Percentiles rank a stretch among this genome's conserved stretches.
Conservation (phyloP, 768 basidiomycete genomes). For the Harrya chromipes region DNA sequence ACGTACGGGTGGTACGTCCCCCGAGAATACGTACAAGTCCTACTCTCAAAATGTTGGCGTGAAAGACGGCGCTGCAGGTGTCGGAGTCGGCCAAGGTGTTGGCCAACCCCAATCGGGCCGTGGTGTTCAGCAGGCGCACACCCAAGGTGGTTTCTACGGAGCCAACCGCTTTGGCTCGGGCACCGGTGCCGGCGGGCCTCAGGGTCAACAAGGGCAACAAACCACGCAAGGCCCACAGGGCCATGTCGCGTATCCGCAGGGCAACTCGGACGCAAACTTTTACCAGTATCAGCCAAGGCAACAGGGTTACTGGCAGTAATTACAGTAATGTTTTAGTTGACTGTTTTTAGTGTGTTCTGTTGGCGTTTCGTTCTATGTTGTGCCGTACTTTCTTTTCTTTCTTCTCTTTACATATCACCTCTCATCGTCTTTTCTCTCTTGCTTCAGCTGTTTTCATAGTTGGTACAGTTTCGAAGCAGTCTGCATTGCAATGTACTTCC, state of each 20-base stretch:
- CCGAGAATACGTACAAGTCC: constrained; percentile 74
- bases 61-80: constrained; percentile 57
- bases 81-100: constrained; percentile 37
- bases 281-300: constrained; percentile 71
- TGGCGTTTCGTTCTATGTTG: constrained; percentile 2
- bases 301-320: constrained; percentile 54
- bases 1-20: constrained; percentile 51
- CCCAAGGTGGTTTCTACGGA: constrained; percentile 45
- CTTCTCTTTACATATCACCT: constrained; percentile 4
- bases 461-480: constrained; percentile 25
- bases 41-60: constrained; percentile 51
- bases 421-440: constrained; percentile 10
- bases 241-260: constrained; percentile 50
- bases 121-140: constrained; percentile 42
- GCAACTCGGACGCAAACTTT: constrained; percentile 61
- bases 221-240: constrained; percentile 33
- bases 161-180: constrained; percentile 42
- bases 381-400: background rate
- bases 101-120: constrained; percentile 39
- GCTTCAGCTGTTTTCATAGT: constrained; percentile 29
- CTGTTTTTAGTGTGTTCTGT: constrained; percentile 2
- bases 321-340: constrained; percentile 10
- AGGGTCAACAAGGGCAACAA: constrained; percentile 46
- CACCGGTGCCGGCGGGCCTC: constrained; percentile 43
- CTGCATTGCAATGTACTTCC: constrained; percentile 29